Conservation (phyloP, 2,329 filamentous ascomycete genomes). For the Talaromyces sp. region DNA sequence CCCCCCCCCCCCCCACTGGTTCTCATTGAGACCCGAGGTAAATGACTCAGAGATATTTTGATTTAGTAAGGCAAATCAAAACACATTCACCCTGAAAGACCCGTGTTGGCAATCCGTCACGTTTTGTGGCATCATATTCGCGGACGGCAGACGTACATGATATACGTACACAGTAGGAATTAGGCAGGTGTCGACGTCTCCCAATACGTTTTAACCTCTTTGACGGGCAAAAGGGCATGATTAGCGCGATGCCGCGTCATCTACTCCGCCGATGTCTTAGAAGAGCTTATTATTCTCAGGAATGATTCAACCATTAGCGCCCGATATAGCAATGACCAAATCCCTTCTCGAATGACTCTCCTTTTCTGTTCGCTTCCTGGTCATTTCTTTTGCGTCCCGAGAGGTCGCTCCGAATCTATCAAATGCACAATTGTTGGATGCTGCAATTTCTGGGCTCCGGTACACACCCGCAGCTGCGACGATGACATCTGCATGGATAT, state of each 20-base stretch:
- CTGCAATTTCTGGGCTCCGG: background rate
- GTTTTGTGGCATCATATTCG: background rate
- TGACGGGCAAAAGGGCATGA: background rate
- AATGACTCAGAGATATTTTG: background rate
- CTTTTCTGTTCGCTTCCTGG: background rate
- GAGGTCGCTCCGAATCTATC: background rate
- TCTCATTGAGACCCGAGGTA: background rate
- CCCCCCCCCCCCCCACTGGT: background rate
- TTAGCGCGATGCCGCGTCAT: conserved; percentile 3
- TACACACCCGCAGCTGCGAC: background rate
- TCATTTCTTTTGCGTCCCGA: background rate
- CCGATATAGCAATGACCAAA: background rate
- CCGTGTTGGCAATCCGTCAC: background rate
- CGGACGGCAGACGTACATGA: background rate
- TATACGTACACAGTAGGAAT: background rate
- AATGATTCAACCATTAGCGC: background rate
- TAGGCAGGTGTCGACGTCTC: background rate
- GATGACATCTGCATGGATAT: background rate
- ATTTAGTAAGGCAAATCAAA: background rate
- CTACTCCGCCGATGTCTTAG: background rate
- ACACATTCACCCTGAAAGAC: background rate
- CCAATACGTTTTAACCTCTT: background rate
- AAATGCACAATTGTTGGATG: background rate
- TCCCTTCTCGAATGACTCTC: no score
- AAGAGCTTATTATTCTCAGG: background rate